These are phyloP conservation scores for Suillus occidentalis DNA, from an alignment of 768 basidiomycete species.

Conservation along the genomic window DNA sequence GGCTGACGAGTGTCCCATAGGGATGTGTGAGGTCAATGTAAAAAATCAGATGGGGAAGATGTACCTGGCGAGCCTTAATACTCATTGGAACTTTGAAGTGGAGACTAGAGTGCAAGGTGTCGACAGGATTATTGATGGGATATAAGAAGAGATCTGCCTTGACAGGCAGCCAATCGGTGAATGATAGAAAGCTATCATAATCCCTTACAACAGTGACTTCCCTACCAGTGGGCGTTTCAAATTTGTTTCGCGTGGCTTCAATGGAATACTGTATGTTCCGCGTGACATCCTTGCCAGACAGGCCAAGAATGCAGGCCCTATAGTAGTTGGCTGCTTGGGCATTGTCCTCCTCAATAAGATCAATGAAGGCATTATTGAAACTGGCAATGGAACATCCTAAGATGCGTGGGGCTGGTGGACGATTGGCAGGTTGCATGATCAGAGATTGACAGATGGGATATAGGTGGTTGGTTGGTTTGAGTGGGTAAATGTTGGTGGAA, in stretches of 20 bases:
- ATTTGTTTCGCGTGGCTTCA: background rate
- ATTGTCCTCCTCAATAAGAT: background rate
- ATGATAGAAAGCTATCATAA: constrained; percentile 2
- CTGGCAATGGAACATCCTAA: background rate
- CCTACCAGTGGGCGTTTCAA: background rate
- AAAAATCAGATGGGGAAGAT: background rate
- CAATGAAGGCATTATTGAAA: background rate
- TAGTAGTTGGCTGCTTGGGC: background rate
- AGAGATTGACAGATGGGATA: background rate
- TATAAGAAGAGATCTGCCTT: background rate
- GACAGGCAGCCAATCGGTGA: background rate
- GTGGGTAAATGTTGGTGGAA: background rate
- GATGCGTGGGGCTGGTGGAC: background rate
- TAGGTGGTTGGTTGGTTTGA: background rate
- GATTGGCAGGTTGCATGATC: background rate
- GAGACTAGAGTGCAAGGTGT: background rate
- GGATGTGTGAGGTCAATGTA: background rate
- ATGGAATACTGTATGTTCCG: background rate
- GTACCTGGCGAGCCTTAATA: background rate
- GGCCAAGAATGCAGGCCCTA: background rate
- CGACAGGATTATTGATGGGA: background rate
- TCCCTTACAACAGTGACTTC: background rate
- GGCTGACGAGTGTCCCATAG: background rate
- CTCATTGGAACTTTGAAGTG: background rate
- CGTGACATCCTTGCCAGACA: background rate